Base-by-base conservation (phyloP, 352 stramenopile genomes). In the Phytophthora parvispora region DNA sequence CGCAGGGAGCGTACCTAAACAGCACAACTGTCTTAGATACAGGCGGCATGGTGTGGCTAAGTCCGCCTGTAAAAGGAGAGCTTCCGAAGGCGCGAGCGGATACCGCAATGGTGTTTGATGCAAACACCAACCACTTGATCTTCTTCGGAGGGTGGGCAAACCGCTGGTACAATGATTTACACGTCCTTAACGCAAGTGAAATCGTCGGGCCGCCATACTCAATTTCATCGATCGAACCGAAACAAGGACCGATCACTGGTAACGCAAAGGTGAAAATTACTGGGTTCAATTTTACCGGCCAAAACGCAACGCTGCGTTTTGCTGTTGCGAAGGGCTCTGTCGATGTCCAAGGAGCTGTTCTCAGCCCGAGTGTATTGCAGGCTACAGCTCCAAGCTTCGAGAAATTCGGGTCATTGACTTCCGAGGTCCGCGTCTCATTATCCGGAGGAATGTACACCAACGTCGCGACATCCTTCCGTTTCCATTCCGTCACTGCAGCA, bases 61-160 rank as follows among this genome's bases (percentile, higher is more conserved):
- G 69, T 24, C 89, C 86, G 3, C 78, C 84, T 0, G 77, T 94
- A 2, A 84, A 87, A 65, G 85, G 89, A n/a, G 85, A 94, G 27
- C 65, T 93, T 15, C 97, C 97, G 13, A 85, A 83, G 18, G 87
- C 96, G 10, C 92, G 97, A 22, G 91, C 95, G 4, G 97, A 99
- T 75, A 97, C 96, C 20, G 86, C 90, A 16, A 97, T 99, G 72
- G 92, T 97, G 5, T 99, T 99, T 69, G 97, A 99, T 69, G 80
- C 83, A 43, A 87, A 85, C 31, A 91, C 86, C 29, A 98, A 97
- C 47, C 78, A 91, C 69, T 78, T 99, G 60, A 81, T 99, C 34
- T 84, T 99, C 54, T 99, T 99, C 61, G 97, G 97, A 27, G 97
- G 97, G 31, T 99, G 97, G 97, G 95, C 95, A 4, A 98, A 99